Evolutionary conservation across 495 filamentous ascomycete species (phyloP), one percentile per base, ranked within the genome.

Genomic region (Bacidia rubella): DNA sequence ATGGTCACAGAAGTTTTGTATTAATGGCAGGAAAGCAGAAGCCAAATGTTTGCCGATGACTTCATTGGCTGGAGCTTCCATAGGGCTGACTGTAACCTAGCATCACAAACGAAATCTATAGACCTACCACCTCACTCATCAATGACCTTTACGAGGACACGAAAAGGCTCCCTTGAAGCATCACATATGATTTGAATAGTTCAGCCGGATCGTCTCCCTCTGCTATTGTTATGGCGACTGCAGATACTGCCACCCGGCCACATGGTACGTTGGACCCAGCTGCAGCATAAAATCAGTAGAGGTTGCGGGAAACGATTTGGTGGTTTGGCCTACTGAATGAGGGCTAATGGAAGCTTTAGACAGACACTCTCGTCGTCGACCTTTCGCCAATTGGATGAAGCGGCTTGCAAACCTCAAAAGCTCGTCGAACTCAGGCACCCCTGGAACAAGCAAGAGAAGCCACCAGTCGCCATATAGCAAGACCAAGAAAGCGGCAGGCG

Each of bases 371-470:
- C 84, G 87, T 50, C 83, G 88, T 48, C 81, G 83, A 47, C 90
- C 90, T 3, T 96, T 98, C 66, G 80, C 90, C 21, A 83, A 78
- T 41, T 89, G 90, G 83, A 86, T 98, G 80, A 95, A 90, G 74
- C 88, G 90, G 55, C 77, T 98, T 24, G 81, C 88, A 26, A 92
- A 80, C 63, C 76, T 95, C 56, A 95, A 90, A 65, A 74, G 66
- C 54, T 75, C 63, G 47, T 71, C 76, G 25, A 75, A 77, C 3
- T 68, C 74, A 4, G 62, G 62, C n/a, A 62, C 70, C n/a, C 67
- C 62, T 47, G 65, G 68, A 15, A 70, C 72, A 2, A 63, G 74
- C 54, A 82, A 76, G 62, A 75, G 76, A 52, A 60, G 54, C 45
- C 62, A 68, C 7, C 48, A 51, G 24, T 57, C 63, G 22, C 51